Base-by-base conservation (phyloP, 164 flowering plant species). In the Stephania cephalantha region DNA sequence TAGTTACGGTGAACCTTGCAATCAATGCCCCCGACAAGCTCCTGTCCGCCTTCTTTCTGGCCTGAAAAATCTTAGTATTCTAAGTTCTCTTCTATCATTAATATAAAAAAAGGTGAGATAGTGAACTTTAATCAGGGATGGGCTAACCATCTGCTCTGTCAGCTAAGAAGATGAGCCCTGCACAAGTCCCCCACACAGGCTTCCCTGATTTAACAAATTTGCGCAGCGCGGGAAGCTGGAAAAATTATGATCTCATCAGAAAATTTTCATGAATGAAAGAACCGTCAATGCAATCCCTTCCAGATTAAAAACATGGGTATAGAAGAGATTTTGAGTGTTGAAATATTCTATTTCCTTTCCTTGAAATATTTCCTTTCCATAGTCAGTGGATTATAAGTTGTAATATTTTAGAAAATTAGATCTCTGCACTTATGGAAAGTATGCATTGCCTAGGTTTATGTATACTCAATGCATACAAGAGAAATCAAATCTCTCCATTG, bases 161-260 rank as follows among this genome's bases (percentile, higher is more conserved):
- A 8, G 98, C 96, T 87, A 91, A 84, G 85, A 95, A 95, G 70
- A 93, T 95, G 74, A 95, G 94, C 68, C 98, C 97, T 69, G 99
- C 99, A 85, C 99, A 93, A 12, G 99, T 95, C 48, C 99, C 99
- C 98, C 98, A 95, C 67, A 93, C 98, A 70, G 99, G 97, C 77
- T 93, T 95, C 77, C 99, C 99, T 88, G 82, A 79, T 84, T 87
- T 85, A 17, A 95, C 91, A 82, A 93, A 95, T 67, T 92, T 93
- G 0, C 99, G 87, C 74, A 95, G 71, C 44, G 98, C 97, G 48
- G 99, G 99, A 83, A 95, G 93, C 98, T 93, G 81, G 78, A 81
- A 46, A 46, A 53, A 12, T 48, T 0, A 52, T 6, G 42, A 17
- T 35, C 42, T 68, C 20, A 30, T 22, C 20, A 30, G 71, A 6